phyloP scores from a whole-genome alignment of 2,329 filamentous ascomycete genomes.

The Trichophyton equinum region DNA sequence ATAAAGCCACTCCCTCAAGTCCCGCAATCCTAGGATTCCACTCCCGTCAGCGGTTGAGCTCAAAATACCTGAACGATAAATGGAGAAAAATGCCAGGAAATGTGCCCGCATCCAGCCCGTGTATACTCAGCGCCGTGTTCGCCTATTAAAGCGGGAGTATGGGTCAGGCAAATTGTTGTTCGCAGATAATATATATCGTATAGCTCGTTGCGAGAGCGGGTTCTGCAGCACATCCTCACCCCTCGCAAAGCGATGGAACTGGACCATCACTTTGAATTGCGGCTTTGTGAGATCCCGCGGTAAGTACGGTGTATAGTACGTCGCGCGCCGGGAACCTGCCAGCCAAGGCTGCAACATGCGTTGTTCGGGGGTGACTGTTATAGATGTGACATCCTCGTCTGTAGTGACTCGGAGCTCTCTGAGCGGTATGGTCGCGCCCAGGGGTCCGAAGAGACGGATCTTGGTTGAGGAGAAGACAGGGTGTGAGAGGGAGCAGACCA shows the following conservation, averaged over 20 bases:
- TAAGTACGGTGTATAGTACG: constrained; percentile 7
- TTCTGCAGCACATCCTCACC: background rate
- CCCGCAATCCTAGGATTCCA: too few species aligned
- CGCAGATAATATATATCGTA: constrained; percentile 3
- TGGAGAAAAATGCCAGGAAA: constrained; percentile 6
- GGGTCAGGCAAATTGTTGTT: background rate
- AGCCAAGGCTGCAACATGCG: background rate
- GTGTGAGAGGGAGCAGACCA: constrained; percentile 4
- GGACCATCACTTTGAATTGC: constrained; percentile 8
- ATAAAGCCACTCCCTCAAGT: constrained; percentile 1
- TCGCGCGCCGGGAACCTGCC: background rate
- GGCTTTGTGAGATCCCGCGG: background rate
- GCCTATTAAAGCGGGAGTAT: background rate
- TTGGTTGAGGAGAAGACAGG: constrained; percentile 6
- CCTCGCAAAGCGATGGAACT: constrained; percentile 8
- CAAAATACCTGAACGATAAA: constrained; percentile 5
- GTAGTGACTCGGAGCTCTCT: constrained; percentile 2
- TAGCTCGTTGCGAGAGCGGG: background rate
- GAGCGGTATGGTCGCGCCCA: constrained; percentile 3
- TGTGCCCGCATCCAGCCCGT: constrained; percentile 6
- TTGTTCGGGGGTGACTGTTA: background rate
- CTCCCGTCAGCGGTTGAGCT: background rate
- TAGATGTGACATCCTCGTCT: background rate
- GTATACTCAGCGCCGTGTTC: background rate
- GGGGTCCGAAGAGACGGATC: constrained; percentile 6